These are phyloP conservation scores for Maudiozyma bulderi DNA, from an alignment of 805 yeast genomes.

Conservation along the genomic window DNA sequence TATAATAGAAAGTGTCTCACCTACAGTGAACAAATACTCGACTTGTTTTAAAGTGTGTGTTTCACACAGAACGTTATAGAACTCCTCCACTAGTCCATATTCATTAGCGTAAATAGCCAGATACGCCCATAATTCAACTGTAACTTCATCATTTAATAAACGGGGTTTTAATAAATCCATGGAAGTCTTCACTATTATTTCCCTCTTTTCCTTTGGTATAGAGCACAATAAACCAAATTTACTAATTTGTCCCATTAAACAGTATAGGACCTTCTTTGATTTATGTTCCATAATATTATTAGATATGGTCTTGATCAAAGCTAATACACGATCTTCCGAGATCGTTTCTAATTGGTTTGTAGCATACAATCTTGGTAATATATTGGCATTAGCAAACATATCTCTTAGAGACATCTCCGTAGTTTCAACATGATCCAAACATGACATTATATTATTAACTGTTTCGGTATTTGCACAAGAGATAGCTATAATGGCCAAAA, in stretches of 20 bases:
- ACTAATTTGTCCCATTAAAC: constrained; percentile 28
- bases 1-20: constrained; percentile 70
- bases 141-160: constrained; percentile 49
- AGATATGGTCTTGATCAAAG: not conserved
- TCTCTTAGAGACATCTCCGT: constrained; percentile 1
- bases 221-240: constrained; percentile 31
- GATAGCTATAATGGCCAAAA: constrained; percentile 38
- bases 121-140: constrained; percentile 47
- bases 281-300: not conserved
- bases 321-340: not conserved
- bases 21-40: constrained; percentile 69
- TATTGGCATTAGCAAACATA: constrained; percentile 10
- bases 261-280: constrained; percentile 2
- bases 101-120: constrained; percentile 36
- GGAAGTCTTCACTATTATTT: constrained; percentile 18
- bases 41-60: constrained; percentile 58
- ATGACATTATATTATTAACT: constrained; percentile 3
- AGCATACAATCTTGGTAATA: constrained; percentile 16
- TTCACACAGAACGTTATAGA: constrained; percentile 42
- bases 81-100: constrained; percentile 24
- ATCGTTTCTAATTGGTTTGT: not conserved
- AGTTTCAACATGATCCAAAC: not conserved
- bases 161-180: constrained; percentile 28
- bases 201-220: constrained; percentile 12
- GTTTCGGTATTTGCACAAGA: constrained; percentile 6